A percentile compares a stretch with the other conserved stretches of the same genome.
Conservation (phyloP, 1,284 basidiomycete genomes). For the Agaricales sp. region DNA sequence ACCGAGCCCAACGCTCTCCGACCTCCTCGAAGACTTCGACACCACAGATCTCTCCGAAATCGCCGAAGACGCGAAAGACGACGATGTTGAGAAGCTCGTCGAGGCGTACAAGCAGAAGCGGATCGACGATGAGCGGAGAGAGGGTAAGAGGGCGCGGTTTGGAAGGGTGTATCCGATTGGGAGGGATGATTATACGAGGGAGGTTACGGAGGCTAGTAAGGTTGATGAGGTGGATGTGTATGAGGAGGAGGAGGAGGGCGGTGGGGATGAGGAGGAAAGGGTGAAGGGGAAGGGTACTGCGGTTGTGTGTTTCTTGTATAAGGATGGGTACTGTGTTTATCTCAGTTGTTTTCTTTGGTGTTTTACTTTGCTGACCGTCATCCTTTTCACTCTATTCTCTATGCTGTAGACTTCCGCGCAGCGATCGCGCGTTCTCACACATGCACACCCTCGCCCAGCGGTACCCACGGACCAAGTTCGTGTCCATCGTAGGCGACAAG, state of each 20-base stretch:
- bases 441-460: constrained; percentile 67
- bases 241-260: too few relatives aligned
- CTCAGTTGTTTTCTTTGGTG: constrained; percentile 17
- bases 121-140: constrained; percentile 53
- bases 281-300: constrained; percentile 65
- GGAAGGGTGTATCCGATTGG: constrained; percentile 85
- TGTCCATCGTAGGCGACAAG: constrained; percentile 90
- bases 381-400: constrained; percentile 5
- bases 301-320: constrained; percentile 84
- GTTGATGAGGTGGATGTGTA: constrained; percentile 30
- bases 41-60: constrained; percentile 59
- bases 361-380: neutral
- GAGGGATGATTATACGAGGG: constrained; percentile 88
- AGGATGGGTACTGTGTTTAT: constrained; percentile 86
- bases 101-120: constrained; percentile 60
- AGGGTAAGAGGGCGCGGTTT: constrained; percentile 63
- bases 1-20: constrained; percentile 52
- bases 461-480: constrained; percentile 90
- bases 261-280: constrained; percentile 45
- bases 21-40: constrained; percentile 58
- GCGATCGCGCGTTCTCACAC: constrained; percentile 67
- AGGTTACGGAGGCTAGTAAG: constrained; percentile 90
- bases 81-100: constrained; percentile 73
- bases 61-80: constrained; percentile 57
- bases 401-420: constrained; percentile 62